These are phyloP conservation scores for Penicillium psychrofluorescens DNA, from an alignment of 495 filamentous ascomycete species.

Conservation along the genomic window DNA sequence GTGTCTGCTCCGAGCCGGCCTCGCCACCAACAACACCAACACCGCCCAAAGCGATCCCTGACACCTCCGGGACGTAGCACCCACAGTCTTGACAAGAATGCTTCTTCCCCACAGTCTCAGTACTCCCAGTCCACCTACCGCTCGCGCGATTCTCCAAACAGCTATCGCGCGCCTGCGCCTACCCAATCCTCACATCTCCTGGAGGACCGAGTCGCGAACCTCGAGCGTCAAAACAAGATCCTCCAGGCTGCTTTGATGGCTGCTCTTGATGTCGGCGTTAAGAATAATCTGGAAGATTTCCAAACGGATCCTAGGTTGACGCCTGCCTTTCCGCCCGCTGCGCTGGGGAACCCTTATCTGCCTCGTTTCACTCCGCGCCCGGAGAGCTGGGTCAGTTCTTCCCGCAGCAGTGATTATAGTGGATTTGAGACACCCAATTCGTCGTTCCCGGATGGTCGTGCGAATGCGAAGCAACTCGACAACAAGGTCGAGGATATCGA, in stretches of 20 bases:
- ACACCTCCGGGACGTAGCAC: constrained; percentile 20
- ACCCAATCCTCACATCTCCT: constrained; percentile 12
- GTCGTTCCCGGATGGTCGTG: constrained; percentile 10
- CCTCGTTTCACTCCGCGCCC: constrained; percentile 15
- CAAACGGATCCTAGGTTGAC: constrained; percentile 13
- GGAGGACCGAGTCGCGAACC: constrained; percentile 31
- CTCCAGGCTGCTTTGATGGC: constrained; percentile 39
- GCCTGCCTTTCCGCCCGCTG: constrained; percentile 4
- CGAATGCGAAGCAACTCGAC: constrained; percentile 23
- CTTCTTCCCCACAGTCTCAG: constrained; percentile 17
- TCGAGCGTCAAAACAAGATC: constrained; percentile 40
- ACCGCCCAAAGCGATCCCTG: constrained; percentile 6
- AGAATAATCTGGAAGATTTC: constrained; percentile 19
- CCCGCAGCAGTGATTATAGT: constrained; percentile 20
- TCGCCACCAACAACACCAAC: constrained; percentile 2
- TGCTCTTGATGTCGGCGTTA: constrained; percentile 28
- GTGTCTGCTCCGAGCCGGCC: background rate
- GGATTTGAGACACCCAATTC: constrained; percentile 13
- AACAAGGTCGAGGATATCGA: constrained; percentile 35
- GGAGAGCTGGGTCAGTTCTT: constrained; percentile 29
- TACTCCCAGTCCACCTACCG: constrained; percentile 15
- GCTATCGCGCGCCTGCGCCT: constrained; percentile 6
- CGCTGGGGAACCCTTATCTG: constrained; percentile 6
- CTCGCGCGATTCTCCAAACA: constrained; percentile 15
- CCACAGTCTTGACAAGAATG: constrained; percentile 11